Conservation (phyloP, 345 rosid genomes). For the Populus deltoides region DNA sequence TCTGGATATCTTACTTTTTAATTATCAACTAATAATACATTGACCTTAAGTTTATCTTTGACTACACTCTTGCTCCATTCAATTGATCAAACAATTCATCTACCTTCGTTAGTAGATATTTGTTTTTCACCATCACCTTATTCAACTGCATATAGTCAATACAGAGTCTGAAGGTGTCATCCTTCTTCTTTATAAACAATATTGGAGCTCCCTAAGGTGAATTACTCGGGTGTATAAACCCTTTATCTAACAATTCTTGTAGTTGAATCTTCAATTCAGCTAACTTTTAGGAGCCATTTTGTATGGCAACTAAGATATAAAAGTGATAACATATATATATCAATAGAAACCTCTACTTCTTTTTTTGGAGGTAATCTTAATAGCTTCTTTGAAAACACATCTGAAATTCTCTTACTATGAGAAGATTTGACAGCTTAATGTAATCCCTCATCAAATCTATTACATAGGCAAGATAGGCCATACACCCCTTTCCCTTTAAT, state of each 20-base stretch:
- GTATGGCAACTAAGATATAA: slow-evolving; percentile 5
- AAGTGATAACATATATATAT: no score
- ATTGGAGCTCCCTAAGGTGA: background rate
- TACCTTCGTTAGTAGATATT: background rate
- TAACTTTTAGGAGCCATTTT: background rate
- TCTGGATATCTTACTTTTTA: background rate
- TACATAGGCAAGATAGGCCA: no score
- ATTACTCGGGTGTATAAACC: background rate
- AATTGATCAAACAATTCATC: background rate
- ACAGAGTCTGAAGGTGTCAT: background rate
- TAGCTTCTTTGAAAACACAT: no score
- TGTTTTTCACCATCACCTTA: background rate
- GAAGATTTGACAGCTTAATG: no score
- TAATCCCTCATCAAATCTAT: no score
- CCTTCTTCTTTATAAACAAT: background rate
- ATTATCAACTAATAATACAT: background rate
- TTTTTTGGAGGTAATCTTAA: no score
- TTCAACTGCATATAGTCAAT: background rate
- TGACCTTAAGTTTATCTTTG: background rate
- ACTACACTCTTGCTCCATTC: background rate
- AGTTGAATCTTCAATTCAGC: background rate
- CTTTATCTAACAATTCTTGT: no score
- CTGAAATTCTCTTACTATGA: no score
- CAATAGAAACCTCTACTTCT: no score
- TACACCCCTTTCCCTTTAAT: no score